These are phyloP conservation scores for Zangia roseola DNA, from an alignment of 768 basidiomycete species.

Conservation along the genomic window DNA sequence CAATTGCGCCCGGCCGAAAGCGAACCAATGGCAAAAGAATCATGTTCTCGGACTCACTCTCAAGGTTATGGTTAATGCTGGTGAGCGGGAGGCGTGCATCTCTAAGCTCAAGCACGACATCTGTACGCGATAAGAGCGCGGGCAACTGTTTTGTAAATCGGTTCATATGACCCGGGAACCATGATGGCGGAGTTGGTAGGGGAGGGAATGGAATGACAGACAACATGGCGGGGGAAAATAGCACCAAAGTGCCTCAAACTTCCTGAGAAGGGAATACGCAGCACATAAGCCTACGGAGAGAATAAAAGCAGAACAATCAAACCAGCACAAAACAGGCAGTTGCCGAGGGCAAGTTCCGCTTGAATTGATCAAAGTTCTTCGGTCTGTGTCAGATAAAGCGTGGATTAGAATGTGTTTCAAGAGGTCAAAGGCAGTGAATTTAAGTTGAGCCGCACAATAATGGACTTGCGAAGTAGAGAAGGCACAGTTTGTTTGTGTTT, in stretches of 20 bases:
- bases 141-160: conserved; percentile 79
- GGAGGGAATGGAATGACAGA: conserved; percentile 40
- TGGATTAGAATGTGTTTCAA: too few species aligned
- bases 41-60: conserved; percentile 50
- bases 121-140: conserved; percentile 71
- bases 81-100: conserved; percentile 93
- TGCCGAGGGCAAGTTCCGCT: conserved; percentile 5
- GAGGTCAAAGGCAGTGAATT: not conserved
- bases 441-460: not conserved
- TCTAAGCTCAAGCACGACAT: conserved; percentile 91
- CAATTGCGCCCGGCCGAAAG: not conserved
- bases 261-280: conserved; percentile 12
- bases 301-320: conserved; percentile 4
- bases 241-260: conserved; percentile 1
- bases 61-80: conserved; percentile 87
- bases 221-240: conserved; percentile 29
- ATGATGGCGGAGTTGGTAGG: conserved; percentile 78
- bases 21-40: not conserved
- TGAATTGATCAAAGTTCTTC: not conserved
- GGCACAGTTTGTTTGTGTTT: conserved; percentile 25
- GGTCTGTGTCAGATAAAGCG: not conserved
- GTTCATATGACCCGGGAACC: conserved; percentile 97
- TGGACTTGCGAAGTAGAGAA: conserved; percentile 4
- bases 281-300: conserved; percentile 5
- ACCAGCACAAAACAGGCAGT: not conserved